Percentiles rank a stretch among this genome's conserved stretches.
Evolutionary conservation across 352 stramenopile genomes (phyloP).

Genomic region (Pythium myriotylum): DNA sequence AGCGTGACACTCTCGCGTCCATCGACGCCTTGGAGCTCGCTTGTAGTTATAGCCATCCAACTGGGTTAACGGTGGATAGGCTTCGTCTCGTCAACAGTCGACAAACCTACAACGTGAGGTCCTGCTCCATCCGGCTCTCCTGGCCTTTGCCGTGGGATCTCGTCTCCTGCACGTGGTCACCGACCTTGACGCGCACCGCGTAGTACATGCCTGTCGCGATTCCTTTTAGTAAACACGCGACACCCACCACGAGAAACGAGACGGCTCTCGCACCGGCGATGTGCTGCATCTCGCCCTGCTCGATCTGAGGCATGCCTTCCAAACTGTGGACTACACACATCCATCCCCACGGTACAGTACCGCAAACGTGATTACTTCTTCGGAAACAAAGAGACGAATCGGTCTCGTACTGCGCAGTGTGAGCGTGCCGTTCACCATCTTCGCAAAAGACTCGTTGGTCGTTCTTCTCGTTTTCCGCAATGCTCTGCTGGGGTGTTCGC

Average conservation of each 20-base stretch:
- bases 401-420: slow-evolving; percentile 11
- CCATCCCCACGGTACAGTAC: no score
- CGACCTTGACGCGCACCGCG: slow-evolving; percentile 15
- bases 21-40: slow-evolving; percentile 7
- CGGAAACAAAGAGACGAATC: background rate
- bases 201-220: slow-evolving; percentile 23
- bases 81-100: background rate
- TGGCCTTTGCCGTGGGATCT: slow-evolving; percentile 20
- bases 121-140: slow-evolving; percentile 18
- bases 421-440: slow-evolving; percentile 18
- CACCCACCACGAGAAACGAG: no score
- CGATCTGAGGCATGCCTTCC: slow-evolving; percentile 14
- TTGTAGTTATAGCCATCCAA: no score
- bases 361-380: background rate
- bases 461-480: no score
- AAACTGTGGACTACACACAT: slow-evolving; percentile 9
- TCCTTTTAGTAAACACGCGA: no score
- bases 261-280: slow-evolving; percentile 7
- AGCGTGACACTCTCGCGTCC: slow-evolving; percentile 26
- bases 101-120: slow-evolving; percentile 25
- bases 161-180: slow-evolving; percentile 8
- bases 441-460: no score
- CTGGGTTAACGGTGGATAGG: slow-evolving; percentile 6
- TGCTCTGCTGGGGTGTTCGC: no score
- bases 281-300: slow-evolving; percentile 20